phyloP scores from a whole-genome alignment of 2,329 filamentous ascomycete genomes.

The Aureobasidium sp. region DNA sequence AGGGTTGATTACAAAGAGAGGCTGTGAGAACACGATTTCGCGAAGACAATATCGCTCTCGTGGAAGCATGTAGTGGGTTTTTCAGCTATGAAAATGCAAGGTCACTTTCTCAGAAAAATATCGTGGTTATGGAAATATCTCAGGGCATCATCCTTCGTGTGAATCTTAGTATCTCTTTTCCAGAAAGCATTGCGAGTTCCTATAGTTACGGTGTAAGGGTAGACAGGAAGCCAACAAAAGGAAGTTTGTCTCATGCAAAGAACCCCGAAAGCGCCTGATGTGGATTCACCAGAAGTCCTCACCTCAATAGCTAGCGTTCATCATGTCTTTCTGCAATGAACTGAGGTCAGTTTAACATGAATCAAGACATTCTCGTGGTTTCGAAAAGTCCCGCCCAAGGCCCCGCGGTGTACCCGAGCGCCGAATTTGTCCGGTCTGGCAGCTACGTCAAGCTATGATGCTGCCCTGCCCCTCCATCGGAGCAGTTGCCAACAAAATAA shows the following conservation, averaged over 20 bases:
- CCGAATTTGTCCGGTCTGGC: background rate
- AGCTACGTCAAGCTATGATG: conserved; percentile 15
- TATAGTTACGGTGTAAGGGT: too few relatives aligned
- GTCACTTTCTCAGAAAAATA: too few relatives aligned
- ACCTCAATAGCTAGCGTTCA: background rate
- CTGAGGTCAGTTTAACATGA: background rate
- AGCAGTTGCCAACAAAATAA: conserved; percentile 12
- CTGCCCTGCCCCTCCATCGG: conserved; percentile 13
- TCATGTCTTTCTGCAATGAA: too few relatives aligned
- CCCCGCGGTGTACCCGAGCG: background rate
- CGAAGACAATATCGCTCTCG: too few relatives aligned
- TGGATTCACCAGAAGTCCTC: background rate
- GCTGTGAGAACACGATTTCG: background rate
- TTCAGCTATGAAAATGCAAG: background rate
- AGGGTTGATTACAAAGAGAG: background rate
- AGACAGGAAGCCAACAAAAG: too few relatives aligned
- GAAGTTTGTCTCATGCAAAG: too few relatives aligned
- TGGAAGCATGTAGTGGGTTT: background rate
- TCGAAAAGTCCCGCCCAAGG: background rate
- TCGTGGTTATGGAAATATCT: too few relatives aligned
- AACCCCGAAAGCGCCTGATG: background rate
- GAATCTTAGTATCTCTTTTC: too few relatives aligned
- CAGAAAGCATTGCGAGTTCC: too few relatives aligned
- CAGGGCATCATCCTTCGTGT: too few relatives aligned
- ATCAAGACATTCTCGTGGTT: conserved; percentile 3